A percentile compares a stretch with the other conserved stretches of the same genome.
phyloP scores from a whole-genome alignment of 2,329 filamentous ascomycete species.

The Trichoderma endophyticum region DNA sequence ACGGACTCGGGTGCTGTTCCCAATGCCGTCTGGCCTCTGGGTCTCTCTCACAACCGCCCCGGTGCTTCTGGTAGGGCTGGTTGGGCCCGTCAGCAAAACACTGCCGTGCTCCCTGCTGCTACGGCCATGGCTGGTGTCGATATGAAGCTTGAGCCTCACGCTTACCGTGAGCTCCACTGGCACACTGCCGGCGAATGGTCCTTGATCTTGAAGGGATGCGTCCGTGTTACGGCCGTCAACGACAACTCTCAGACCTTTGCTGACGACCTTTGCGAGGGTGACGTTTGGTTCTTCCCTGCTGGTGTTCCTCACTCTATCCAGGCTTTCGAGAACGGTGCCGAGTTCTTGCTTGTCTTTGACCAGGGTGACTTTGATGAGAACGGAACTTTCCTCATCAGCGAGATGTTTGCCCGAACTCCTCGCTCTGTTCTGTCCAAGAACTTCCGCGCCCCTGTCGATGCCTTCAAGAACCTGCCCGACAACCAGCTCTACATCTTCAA shows the following conservation, averaged over 20 bases:
- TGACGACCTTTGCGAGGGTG: slow-evolving; percentile 36
- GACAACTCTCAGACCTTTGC: slow-evolving; percentile 47
- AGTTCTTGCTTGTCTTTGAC: slow-evolving; percentile 61
- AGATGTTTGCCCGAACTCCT: slow-evolving; percentile 50
- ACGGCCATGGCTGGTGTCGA: slow-evolving; percentile 56
- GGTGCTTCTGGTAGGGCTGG: slow-evolving; percentile 44
- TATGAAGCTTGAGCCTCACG: slow-evolving; percentile 55
- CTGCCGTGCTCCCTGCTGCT: slow-evolving; percentile 46
- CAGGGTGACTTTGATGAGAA: slow-evolving; percentile 57
- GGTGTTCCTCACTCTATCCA: slow-evolving; percentile 52
- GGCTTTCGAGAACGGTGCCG: slow-evolving; percentile 51
- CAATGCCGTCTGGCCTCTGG: slow-evolving; percentile 53
- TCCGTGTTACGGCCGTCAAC: slow-evolving; percentile 50
- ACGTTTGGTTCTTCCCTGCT: slow-evolving; percentile 54
- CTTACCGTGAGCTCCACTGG: slow-evolving; percentile 64
- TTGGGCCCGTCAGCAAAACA: slow-evolving; percentile 55
- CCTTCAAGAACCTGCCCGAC: slow-evolving; percentile 46
- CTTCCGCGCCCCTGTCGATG: slow-evolving; percentile 45
- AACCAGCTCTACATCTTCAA: slow-evolving; percentile 53
- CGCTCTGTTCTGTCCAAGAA: slow-evolving; percentile 55
- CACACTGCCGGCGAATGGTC: slow-evolving; percentile 54
- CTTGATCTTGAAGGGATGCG: slow-evolving; percentile 51
- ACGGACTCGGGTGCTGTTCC: slow-evolving; percentile 49
- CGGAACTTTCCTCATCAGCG: slow-evolving; percentile 55
- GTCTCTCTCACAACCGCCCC: slow-evolving; percentile 48